Evolutionary conservation across 805 yeast species (phyloP).

Genomic region (Sugiyamaella americana): DNA sequence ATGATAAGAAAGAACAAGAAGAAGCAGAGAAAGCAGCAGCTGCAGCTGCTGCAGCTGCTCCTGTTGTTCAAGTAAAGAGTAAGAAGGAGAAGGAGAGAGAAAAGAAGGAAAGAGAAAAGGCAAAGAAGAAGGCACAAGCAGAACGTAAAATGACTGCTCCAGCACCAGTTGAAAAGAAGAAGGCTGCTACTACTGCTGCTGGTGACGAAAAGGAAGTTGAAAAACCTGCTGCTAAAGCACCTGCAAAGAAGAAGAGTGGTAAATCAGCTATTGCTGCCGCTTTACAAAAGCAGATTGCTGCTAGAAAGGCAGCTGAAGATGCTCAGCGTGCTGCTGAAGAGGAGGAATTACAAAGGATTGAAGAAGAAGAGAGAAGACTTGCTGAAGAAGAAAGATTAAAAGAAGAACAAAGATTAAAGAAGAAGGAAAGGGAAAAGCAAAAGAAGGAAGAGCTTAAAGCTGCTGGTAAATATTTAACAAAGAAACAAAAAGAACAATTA

Average conservation of each 20-base stretch:
- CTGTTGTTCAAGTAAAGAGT: constrained; percentile 70
- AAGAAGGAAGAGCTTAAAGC: constrained; percentile 90
- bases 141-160: constrained; percentile 71
- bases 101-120: constrained; percentile 62
- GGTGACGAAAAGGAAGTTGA: constrained; percentile 32
- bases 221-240: constrained; percentile 32
- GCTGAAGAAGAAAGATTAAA: constrained; percentile 59
- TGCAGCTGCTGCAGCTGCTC: constrained; percentile 28
- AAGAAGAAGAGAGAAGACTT: constrained; percentile 44
- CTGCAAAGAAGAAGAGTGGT: constrained; percentile 77
- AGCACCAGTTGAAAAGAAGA: constrained; percentile 43
- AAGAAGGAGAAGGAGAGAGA: constrained; percentile 96
- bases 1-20: constrained; percentile 57
- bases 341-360: constrained; percentile 51
- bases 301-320: constrained; percentile 83
- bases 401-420: constrained; percentile 50
- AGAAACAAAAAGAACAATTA: constrained; percentile 92
- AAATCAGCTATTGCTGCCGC: constrained; percentile 92
- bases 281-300: constrained; percentile 79
- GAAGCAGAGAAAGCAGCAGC: constrained; percentile 39
- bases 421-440: constrained; percentile 80
- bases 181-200: constrained; percentile 47
- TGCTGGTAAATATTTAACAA: constrained; percentile 90
- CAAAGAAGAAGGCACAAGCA: constrained; percentile 83
- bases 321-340: constrained; percentile 69